Evolutionary conservation across 140 eudicot genomes (phyloP), one percentile per base, ranked within the genome.

Genomic region (Flaveria floridana): DNA sequence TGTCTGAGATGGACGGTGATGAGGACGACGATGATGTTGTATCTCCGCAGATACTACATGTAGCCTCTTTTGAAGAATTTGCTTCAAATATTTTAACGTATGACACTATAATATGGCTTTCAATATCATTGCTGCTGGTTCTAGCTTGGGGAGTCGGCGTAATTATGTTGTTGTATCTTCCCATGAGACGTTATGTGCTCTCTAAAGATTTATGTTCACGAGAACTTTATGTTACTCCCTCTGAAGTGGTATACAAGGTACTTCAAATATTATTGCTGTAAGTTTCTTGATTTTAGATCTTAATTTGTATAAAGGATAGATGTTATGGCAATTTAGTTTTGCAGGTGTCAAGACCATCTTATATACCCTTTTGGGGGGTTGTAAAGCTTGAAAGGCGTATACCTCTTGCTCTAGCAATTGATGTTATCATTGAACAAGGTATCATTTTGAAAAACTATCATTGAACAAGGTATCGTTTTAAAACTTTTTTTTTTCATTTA

Each of bases 101-200:
- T 25, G 97, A 90, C 72, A 87, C 92, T 8, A 84, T 90, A 47
- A 86, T 90, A 67, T 90, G 97, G 97, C 76, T 88, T 47, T 84
- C 88, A 26, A 86, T 90, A 78, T 90, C 95, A 16, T 56, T 88
- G 75, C 39, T 90, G 42, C 78, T 90, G 82, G 88, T 90, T 76
- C 84, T 90, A 84, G 97, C 97, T 62, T 90, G 91, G 97, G 95
- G 97, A 9, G 59, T 88, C 42, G 97, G 95, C 37, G 65, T 81
- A 2, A 63, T 90, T 65, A 82, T 90, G 95, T 64, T 90, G 81
- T 76, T 90, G 18, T 90, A 90, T 83, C 80, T 90, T 79, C 97
- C 97, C 46, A 70, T 75, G 65, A 81, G 85, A 77, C 86, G 90
- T 78, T 88, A 88, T 79, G 91, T 90, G 71, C 91, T 90, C 71